Conservation (phyloP, 805 yeast species). For the Myxozyma sirexii region DNA sequence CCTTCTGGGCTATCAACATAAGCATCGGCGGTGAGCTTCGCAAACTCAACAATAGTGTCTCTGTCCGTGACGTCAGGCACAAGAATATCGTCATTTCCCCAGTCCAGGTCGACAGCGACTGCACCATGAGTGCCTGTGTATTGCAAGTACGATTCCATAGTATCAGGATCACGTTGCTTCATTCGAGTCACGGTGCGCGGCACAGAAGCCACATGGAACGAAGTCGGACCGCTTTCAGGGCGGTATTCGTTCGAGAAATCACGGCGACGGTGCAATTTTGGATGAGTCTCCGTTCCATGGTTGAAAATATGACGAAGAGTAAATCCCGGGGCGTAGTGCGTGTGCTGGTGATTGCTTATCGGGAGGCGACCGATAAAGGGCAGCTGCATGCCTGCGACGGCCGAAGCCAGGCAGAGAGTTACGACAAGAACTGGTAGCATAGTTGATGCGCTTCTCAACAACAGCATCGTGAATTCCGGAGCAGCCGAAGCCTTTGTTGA, state of each 20-base stretch:
- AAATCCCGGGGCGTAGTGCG: constrained; percentile 25
- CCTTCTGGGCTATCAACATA: constrained; percentile 76
- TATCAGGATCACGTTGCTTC: constrained; percentile 56
- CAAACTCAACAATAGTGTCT: constrained; percentile 72
- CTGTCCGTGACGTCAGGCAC: constrained; percentile 79
- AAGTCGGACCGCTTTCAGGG: constrained; percentile 14
- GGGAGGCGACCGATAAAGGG: constrained; percentile 20
- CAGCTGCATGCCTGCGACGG: constrained; percentile 15
- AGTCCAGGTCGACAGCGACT: constrained; percentile 22
- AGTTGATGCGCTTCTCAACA: background rate
- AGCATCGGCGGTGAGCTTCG: constrained; percentile 88
- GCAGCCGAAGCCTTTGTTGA: too few species aligned
- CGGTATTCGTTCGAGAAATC: constrained; percentile 18
- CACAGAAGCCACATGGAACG: constrained; percentile 17
- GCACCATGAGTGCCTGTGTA: constrained; percentile 48
- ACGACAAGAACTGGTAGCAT: background rate
- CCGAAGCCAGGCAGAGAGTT: background rate
- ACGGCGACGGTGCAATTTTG: constrained; percentile 24
- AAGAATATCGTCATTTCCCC: constrained; percentile 33
- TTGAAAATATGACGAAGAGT: constrained; percentile 31
- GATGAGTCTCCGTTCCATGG: constrained; percentile 29
- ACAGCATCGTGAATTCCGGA: background rate
- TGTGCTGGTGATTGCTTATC: background rate
- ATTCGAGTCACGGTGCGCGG: constrained; percentile 42
- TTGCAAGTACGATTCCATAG: constrained; percentile 65